Base-by-base conservation (phyloP, 2,329 filamentous ascomycete species). In the Monosporascus sp. region DNA sequence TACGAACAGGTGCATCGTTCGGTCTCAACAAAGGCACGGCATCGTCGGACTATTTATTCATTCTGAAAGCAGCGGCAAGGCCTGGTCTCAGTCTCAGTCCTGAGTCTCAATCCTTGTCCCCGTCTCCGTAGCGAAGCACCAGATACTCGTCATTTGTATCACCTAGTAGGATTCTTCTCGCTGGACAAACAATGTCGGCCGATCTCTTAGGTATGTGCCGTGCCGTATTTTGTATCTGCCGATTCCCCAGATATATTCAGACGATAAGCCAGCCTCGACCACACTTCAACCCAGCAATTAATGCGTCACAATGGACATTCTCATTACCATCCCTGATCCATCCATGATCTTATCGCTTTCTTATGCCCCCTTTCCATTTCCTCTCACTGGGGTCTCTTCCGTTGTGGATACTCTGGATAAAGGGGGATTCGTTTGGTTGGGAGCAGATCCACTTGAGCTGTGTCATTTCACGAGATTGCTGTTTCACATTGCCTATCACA, bases 401-500 rank as follows among this genome's bases (percentile, higher is more conserved):
- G 8, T 7, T 25, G 22, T 25, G 22, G 24, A 46, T 24, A 46
- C 25, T 48, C 24, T 20, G 37, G 38, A 44, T 9, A 50, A 50
- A 50, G 17, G 39, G 49, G 39, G 37, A 31, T 43, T 51, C 45
- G 45, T 55, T 49, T 39, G 41, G 22, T 46, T 25, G 17, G 43
- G 31, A 24, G 53, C 54, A 65, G 66, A 61, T 74, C 69, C 70
- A 70, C 71, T 68, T 67, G 68, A 64, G 62, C 63, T 69, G 74
- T 76, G 71, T 74, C 72, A 75, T 74, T 72, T 70, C 65, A 68
- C 64, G 66, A 72, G 67, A 72, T 73, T 72, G 62, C 61, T 70
- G 73, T 77, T 77, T 77, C 74, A 76, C 70, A 63, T 72, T 65
- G 66, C 67, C 67, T 67, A 63, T 71, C 70, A 67, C 63, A n/a